Percentiles rank a stretch among this genome's conserved stretches.
phyloP scores from a whole-genome alignment of 2,329 filamentous ascomycete genomes.

The Laburnicola sp. region DNA sequence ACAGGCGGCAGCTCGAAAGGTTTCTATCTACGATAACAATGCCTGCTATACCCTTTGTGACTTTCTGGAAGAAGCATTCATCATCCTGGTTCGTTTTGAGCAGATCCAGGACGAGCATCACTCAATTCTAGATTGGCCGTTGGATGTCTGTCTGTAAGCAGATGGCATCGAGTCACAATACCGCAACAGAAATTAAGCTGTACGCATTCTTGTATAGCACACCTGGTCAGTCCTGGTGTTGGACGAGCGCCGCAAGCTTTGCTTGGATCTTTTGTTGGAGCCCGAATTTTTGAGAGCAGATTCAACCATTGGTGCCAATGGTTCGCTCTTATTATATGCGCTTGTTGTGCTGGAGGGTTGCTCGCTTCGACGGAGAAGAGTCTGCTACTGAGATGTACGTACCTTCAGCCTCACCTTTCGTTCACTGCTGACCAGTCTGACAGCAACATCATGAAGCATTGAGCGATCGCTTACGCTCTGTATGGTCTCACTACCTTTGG shows the following conservation, averaged over 20 bases:
- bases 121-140: conserved; percentile 71
- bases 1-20: conserved; percentile 73
- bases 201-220: conserved; percentile 78
- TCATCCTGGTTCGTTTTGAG: conserved; percentile 66
- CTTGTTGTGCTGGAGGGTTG: conserved; percentile 85
- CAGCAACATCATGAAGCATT: conserved; percentile 66
- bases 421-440: conserved; percentile 18
- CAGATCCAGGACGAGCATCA: conserved; percentile 48
- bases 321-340: conserved; percentile 92
- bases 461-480: conserved; percentile 67
- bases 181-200: conserved; percentile 84
- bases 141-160: conserved; percentile 80
- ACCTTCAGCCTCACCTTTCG: not conserved
- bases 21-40: conserved; percentile 77
- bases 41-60: conserved; percentile 91
- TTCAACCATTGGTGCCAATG: conserved; percentile 97
- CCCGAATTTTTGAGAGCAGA: conserved; percentile 72
- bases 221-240: conserved; percentile 74
- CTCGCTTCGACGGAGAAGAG: conserved; percentile 70
- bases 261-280: conserved; percentile 73
- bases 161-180: conserved; percentile 82
- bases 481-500: conserved; percentile 80
- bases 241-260: conserved; percentile 72
- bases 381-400: conserved; percentile 70
- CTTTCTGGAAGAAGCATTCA: conserved; percentile 79